Evolutionary conservation across 306 rosid genomes (phyloP).

Genomic region (Vicia villosa): DNA sequence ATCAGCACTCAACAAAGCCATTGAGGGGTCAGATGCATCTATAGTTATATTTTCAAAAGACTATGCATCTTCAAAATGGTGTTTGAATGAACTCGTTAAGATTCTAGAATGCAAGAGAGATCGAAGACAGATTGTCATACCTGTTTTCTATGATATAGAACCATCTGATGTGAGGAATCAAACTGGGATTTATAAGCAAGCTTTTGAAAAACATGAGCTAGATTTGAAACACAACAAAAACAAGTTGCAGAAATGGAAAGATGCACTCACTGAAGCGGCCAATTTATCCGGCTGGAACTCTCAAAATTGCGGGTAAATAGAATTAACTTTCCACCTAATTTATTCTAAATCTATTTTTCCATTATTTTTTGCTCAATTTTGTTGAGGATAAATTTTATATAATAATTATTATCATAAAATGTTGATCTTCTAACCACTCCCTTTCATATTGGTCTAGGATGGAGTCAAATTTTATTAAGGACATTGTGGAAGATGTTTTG

Average conservation of each 20-base stretch:
- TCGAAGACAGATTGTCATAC: not conserved
- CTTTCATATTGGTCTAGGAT: not conserved
- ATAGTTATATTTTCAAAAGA: not conserved
- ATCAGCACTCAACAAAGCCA: not conserved
- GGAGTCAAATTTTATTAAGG: not conserved
- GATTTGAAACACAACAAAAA: not conserved
- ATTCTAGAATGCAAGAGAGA: conserved; percentile 20
- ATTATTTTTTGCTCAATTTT: not conserved
- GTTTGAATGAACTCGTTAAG: conserved; percentile 10
- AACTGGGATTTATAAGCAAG: not conserved
- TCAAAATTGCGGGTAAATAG: not conserved
- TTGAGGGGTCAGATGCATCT: conserved; percentile 1
- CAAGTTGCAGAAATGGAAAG: conserved; percentile 17
- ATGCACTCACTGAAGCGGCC: conserved; percentile 13
- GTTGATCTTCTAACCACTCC: too few relatives aligned
- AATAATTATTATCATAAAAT: too few relatives aligned
- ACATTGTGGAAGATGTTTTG: not conserved
- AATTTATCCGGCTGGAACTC: conserved; percentile 21
- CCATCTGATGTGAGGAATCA: conserved; percentile 32
- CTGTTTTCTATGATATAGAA: conserved; percentile 12
- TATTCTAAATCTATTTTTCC: not conserved
- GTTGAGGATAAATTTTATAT: not conserved
- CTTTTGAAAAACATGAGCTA: not conserved
- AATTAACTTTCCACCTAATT: not conserved
- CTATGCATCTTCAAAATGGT: conserved; percentile 32